Base-by-base conservation (phyloP, 108 stramenopile genomes). In the Fragilaria crotonensis region DNA sequence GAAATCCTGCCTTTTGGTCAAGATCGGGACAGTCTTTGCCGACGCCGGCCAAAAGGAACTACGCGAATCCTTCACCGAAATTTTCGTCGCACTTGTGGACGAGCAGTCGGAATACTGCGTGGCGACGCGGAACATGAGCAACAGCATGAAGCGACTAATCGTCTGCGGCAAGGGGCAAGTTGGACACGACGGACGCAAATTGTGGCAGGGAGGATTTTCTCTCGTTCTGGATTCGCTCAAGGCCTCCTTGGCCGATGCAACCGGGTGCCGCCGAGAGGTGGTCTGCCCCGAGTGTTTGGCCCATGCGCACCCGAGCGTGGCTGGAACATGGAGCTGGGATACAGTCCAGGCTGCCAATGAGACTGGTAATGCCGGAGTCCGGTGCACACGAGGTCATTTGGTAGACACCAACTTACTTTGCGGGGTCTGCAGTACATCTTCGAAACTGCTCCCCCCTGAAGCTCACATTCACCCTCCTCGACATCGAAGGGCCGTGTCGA, bases 241-340 rank as follows among this genome's bases (percentile, higher is more conserved):
- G 7, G 62, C 73, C 41, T 68, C 72, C 7, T 52, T 80, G n/a
- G 52, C 58, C 17, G 61, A 81, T 45, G 77, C 62, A 28, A 57
- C 72, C 52, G 83, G 83, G 30, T 71, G 84, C 5, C 80, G 80
- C 59, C 65, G 70, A 26, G 81, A 90, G 59, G 77, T 78, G 7
- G 72, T 81, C 7, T 90, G 89, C 58, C 85, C 89, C 17, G 79
- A 80, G 45, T 90, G 89, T 51, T 58, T 90, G 30, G 77, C 74
- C 0, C 79, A 75, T 47, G 48, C 57, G n/a, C 66, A 70, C 30
- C 70, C 81, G 11, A 53, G 71, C 25, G 53, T 52, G 48, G 83
- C 79, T 0, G 71, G 78, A 59, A 66, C 79, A 9, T 85, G 77
- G 70, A 64, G 66, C 21, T 73, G 71, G 71, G 70, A 72, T 47